Base-by-base conservation (phyloP, 1,284 basidiomycete genomes). In the Moesziomyces globuligerus region DNA sequence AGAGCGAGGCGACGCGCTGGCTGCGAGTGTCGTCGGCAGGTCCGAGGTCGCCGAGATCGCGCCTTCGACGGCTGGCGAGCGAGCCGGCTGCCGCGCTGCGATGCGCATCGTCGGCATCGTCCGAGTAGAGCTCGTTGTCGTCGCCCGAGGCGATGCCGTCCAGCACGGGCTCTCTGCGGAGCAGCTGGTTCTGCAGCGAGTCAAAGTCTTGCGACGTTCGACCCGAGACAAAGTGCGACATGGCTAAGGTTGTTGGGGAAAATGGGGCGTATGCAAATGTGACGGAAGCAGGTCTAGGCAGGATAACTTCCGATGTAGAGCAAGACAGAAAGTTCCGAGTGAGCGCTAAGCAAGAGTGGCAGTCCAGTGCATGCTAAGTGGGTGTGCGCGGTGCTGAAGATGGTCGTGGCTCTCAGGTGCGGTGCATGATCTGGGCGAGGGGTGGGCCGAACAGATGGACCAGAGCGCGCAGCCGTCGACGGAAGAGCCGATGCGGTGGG, bases 191-290 rank as follows among this genome's bases (percentile, higher is more conserved):
- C 55, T 78, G 65, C 9, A 81, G 52, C 28, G 75, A 64, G 39
- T 75, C 77, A 52, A 75, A 81, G 60, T 78, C 74, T 8, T 74
- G 61, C 3, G 74, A 73, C 24, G 65, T 65, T 23, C 67, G 67
- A 26, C 67, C 57, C 20, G 79, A 79, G 24, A 81, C 74, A 40
- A 81, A 81, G 44, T 79, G 79, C 32, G 79, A 78, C 79, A 81
- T 81, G 52, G 24, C 46, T 20, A 46, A 20, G 21, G 18, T 37
- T 26, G 7, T 21, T 11, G 20, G 29, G 37, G 36, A 18, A 24
- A 2, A n/a, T 39, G 25, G n/a, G 38, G 47, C n/a, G n/a, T n/a
- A n/a, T n/a, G n/a, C n/a, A n/a, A n/a, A n/a, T n/a, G n/a, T n/a
- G n/a, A n/a, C n/a, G n/a, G n/a, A n/a, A n/a, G n/a, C n/a, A n/a